Evolutionary conservation across 179 eudicot species (phyloP).

Genomic region (Silene noctiflora): DNA sequence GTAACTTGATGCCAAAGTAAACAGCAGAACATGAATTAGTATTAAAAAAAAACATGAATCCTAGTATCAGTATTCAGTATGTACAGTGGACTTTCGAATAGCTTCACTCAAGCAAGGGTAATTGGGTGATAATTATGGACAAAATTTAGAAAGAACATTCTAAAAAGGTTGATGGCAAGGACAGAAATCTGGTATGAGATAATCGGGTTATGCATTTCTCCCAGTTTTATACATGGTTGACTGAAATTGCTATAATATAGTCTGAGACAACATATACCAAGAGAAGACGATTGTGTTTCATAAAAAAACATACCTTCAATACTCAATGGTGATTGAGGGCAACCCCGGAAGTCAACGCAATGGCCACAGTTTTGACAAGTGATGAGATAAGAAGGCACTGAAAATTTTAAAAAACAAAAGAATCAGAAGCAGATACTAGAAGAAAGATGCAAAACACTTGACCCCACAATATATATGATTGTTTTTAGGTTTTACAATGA

Average conservation of each 20-base stretch:
- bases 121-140: too few species aligned
- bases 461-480: neutral
- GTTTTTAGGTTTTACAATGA: neutral
- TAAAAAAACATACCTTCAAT: constrained; percentile 62
- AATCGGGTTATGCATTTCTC: neutral
- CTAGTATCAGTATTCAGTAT: too few species aligned
- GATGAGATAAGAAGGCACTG: constrained; percentile 86
- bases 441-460: neutral
- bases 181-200: neutral
- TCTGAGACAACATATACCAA: neutral
- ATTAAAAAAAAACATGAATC: too few species aligned
- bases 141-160: too few species aligned
- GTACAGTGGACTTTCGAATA: too few species aligned
- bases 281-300: neutral
- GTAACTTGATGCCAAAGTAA: too few species aligned
- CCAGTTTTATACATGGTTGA: neutral
- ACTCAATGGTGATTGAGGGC: constrained; percentile 80
- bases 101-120: too few species aligned
- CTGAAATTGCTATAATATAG: neutral
- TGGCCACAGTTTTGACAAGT: constrained; percentile 94
- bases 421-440: constrained; percentile 14
- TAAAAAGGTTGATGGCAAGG: neutral
- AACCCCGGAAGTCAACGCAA: constrained; percentile 91
- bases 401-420: constrained; percentile 10
- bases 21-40: too few species aligned